Percentiles rank a stretch among this genome's conserved stretches.
phyloP scores from a whole-genome alignment of 495 filamentous ascomycete genomes.

The Lasiosphaeris hirsuta region DNA sequence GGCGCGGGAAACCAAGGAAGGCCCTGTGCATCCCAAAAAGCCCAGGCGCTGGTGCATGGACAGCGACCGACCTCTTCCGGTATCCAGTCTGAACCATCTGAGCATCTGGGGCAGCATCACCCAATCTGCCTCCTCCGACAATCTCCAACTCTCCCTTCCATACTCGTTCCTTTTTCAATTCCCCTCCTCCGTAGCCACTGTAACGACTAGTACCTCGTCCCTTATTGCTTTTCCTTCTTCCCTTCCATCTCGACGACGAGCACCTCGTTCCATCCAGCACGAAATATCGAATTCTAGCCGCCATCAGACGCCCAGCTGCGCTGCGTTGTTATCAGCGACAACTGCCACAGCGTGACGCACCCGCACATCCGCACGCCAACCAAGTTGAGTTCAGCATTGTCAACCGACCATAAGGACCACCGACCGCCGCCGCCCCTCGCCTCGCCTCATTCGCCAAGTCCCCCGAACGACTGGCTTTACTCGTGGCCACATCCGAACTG shows the following conservation, averaged over 20 bases:
- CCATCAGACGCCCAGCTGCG: not conserved
- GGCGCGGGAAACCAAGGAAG: no score
- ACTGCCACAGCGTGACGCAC: not conserved
- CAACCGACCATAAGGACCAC: not conserved
- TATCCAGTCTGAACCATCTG: not conserved
- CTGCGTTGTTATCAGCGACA: not conserved
- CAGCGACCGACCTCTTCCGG: not conserved
- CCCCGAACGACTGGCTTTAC: no score
- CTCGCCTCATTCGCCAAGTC: no score
- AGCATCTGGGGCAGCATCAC: not conserved
- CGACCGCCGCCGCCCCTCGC: no score
- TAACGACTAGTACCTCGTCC: not conserved
- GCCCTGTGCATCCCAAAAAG: no score
- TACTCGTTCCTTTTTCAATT: not conserved
- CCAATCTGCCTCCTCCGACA: not conserved
- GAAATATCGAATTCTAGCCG: no score
- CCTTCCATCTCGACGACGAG: not conserved
- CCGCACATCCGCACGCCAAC: not conserved
- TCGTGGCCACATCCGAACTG: no score
- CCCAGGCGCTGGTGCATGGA: no score
- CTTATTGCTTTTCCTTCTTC: slow-evolving; percentile 1
- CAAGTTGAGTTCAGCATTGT: not conserved
- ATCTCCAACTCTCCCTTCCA: not conserved
- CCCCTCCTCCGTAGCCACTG: slow-evolving; percentile 1
- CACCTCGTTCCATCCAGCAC: not conserved